These are phyloP conservation scores for Colletotrichum falcatum DNA, from an alignment of 2,329 filamentous ascomycete species.

Conservation along the genomic window DNA sequence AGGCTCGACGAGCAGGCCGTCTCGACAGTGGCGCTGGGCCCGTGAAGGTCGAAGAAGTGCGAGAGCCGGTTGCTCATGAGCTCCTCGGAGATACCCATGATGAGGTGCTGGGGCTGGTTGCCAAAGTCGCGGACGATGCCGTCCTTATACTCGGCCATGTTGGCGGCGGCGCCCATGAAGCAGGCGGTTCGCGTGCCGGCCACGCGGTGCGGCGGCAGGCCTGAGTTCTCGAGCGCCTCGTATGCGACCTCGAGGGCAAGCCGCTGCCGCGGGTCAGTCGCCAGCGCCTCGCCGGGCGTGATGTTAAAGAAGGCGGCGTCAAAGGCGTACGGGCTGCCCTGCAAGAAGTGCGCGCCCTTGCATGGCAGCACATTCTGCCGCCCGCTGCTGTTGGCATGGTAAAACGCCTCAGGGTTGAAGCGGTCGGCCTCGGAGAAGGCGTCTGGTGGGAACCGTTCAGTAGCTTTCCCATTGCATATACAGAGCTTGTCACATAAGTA, in stretches of 20 bases:
- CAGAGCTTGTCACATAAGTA: no score
- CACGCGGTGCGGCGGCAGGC: slow-evolving; percentile 43
- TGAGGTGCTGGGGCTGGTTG: not conserved
- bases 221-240: slow-evolving; percentile 59
- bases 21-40: not conserved
- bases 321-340: slow-evolving; percentile 16
- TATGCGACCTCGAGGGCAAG: slow-evolving; percentile 63
- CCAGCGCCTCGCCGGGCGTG: slow-evolving; percentile 18
- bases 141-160: not conserved
- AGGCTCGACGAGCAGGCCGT: not conserved
- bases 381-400: no score
- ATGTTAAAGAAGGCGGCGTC: slow-evolving; percentile 35
- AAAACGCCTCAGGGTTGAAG: no score
- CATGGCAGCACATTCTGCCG: no score
- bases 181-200: not conserved
- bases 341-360: slow-evolving; percentile 17
- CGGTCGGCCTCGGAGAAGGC: no score
- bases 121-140: not conserved
- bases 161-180: not conserved
- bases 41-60: not conserved
- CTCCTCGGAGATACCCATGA: not conserved
- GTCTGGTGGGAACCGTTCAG: no score
- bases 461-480: no score
- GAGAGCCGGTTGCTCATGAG: not conserved
- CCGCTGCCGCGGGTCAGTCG: slow-evolving; percentile 63